Base-by-base conservation (phyloP, 177 flowering plant genomes). In the Vitis hybrid region DNA sequence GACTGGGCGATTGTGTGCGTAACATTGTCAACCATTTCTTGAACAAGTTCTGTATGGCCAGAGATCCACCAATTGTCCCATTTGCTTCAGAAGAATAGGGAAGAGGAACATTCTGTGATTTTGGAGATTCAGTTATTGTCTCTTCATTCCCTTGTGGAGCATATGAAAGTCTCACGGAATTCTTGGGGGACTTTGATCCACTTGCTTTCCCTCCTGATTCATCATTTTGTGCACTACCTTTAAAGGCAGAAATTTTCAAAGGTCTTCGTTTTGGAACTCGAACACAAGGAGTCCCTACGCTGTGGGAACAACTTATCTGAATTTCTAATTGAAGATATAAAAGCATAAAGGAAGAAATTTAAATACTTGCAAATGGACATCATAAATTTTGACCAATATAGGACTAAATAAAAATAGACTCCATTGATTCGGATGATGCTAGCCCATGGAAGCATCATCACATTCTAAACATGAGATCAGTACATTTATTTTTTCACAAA, bases 21-120 rank as follows among this genome's bases (percentile, higher is more conserved):
- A 91, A 75, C 72, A 85, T 75, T 66, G 77, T 83, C 80, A 91
- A 75, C 94, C 93, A 88, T 81, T 81, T 87, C 77, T 78, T 82
- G 64, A 92, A 91, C 60, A 92, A 56, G 65, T 80, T 81, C 30
- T 78, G 84, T 73, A 88, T 85, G 51, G 87, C 86, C 48, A 79
- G 72, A 46, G 90, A 88, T 63, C 87, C 77, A 17, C 71, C 77
- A 63, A 79, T 65, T 3, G 74, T 75, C 56, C 80, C 81, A 67
- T 79, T 75, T 48, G 65, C 75, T 71, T 79, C 77, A 62, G 88
- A 73, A 58, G 84, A 49, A 70, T 62, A 83, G 19, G 90, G 69
- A 69, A 82, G 62, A 15, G 86, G 76, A 51, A 65, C 81, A 68
- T 79, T 76, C 18, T 77, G 82, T 32, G 68, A 57, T 52, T 79